Percentiles rank a stretch among this genome's conserved stretches.
Conservation (phyloP, 257 asterid species). For the Sherardia arvensis region DNA sequence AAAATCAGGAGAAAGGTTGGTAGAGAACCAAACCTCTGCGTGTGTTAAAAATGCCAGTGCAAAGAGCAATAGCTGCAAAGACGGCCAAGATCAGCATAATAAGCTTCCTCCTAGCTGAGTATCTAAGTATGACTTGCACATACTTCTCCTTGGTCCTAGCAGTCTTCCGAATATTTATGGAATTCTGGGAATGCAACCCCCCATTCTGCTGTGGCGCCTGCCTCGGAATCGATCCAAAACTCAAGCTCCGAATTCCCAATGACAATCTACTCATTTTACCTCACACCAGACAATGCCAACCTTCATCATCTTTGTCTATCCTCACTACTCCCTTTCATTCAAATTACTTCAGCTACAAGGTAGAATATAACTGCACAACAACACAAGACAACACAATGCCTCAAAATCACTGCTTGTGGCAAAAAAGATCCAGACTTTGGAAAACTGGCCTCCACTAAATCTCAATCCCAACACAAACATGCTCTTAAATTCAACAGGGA, state of each 20-base stretch:
- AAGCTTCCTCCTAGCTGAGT: constrained; percentile 53
- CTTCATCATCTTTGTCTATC: constrained; percentile 75
- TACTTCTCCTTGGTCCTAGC: constrained; percentile 63
- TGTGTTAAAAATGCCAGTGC: constrained; percentile 52
- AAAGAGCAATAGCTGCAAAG: constrained; percentile 48
- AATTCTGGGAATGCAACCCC: constrained; percentile 33
- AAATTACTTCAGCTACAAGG: constrained; percentile 21
- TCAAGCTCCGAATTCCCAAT: constrained; percentile 63
- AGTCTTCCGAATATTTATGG: constrained; percentile 41
- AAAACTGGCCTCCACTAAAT: constrained; percentile 9
- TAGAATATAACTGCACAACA: background rate
- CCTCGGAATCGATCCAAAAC: constrained; percentile 71
- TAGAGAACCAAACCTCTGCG: constrained; percentile 45
- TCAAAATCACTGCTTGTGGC: background rate
- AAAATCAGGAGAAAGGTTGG: background rate
- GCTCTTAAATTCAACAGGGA: background rate
- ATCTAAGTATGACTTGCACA: constrained; percentile 39
- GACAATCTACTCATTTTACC: constrained; percentile 87
- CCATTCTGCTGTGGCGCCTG: constrained; percentile 76
- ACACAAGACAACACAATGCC: background rate
- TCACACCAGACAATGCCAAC: constrained; percentile 40
- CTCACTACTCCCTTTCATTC: constrained; percentile 44
- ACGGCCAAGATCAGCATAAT: constrained; percentile 67
- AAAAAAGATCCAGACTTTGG: constrained; percentile 19
- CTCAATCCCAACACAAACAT: constrained; percentile 10